Conservation (phyloP, 768 basidiomycete genomes). For the Tulasnella sp. region DNA sequence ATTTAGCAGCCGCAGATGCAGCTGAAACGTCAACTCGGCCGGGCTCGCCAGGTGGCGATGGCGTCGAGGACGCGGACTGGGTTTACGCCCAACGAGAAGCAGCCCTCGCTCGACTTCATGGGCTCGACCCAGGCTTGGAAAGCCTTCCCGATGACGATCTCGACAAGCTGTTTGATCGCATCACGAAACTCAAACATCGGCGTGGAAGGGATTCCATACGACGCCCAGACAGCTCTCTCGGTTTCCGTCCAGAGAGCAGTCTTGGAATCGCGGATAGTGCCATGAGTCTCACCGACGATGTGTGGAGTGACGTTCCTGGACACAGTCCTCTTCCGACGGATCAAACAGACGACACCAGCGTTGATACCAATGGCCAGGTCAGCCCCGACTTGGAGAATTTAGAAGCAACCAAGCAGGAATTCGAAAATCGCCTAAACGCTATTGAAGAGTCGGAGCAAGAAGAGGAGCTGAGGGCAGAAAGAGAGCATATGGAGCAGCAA, state of each 20-base stretch:
- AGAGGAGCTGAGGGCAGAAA: slow-evolving; percentile 86
- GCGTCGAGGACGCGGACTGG: slow-evolving; percentile 86
- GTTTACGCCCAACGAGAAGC: slow-evolving; percentile 96
- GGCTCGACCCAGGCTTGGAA: slow-evolving; percentile 86
- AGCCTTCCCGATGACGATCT: slow-evolving; percentile 93
- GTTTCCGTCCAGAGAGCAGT: slow-evolving; percentile 80
- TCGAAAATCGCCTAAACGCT: slow-evolving; percentile 62
- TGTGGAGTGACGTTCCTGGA: slow-evolving; percentile 83
- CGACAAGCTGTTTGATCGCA: slow-evolving; percentile 91
- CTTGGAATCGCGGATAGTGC: slow-evolving; percentile 49
- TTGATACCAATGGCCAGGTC: slow-evolving; percentile 63
- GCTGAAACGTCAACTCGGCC: slow-evolving; percentile 52
- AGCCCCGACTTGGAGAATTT: slow-evolving; percentile 74
- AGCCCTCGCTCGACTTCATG: slow-evolving; percentile 76
- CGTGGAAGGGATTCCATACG: slow-evolving; percentile 52
- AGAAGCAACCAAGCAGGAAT: slow-evolving; percentile 53
- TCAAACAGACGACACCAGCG: slow-evolving; percentile 84
- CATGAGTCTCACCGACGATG: slow-evolving; percentile 79
- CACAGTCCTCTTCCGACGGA: slow-evolving; percentile 76
- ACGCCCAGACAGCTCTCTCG: slow-evolving; percentile 58
- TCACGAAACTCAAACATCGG: slow-evolving; percentile 87
- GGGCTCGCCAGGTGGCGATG: slow-evolving; percentile 54
- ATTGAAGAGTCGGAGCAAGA: slow-evolving; percentile 62
- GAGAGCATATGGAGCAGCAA: slow-evolving; percentile 91
- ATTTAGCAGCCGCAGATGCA: slow-evolving; percentile 53